Evolutionary conservation across 1,284 basidiomycete species (phyloP), one percentile per base, ranked within the genome.

Genomic region (Marasmius tenuissimus): DNA sequence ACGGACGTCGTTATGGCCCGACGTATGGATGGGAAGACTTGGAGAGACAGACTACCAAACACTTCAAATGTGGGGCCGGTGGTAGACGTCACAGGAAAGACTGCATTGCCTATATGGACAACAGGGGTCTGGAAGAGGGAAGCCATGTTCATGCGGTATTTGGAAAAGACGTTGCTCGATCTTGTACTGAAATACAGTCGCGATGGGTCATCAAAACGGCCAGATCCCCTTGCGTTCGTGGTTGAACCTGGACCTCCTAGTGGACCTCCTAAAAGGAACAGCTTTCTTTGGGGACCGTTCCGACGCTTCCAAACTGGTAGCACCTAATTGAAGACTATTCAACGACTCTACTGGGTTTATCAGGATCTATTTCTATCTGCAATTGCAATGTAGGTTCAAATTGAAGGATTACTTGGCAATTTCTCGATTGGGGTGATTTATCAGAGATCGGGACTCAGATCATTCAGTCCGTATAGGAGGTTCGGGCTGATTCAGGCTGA

Each of bases 1-100:
- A 98, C 96, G 0, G 96, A 98, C 73, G 80, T 96, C 18, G 85
- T 97, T 50, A 81, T 98, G 70, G 91, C 94, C 5, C 90, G 92
- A 66, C 87, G 94, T 49, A 87, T 92, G 79, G 73, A 72, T 58
- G 71, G n/a, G 65, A 62, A 35, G 67, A 67, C 40, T 68, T 72
- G 61, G 71, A 72, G 39, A 65, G 65, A 37, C 70, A 66, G 12
- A 69, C 67, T 18, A 42, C 68, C 18, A 60, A 49, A 64, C 20
- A 63, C 61, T 47, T 63, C 60, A 18, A 39, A 59, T 11, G 60
- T 20, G 53, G 37, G 12, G 20, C 61, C 56, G 40, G 61, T 63
- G 48, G 66, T 62, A 35, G 60, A 65, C 34, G 39, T 54, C 3
- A 2, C 40, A 57, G 20, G 38, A 57, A 59, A 38, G 52, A 63